Percentiles rank a stretch among this genome's conserved stretches.
These are phyloP conservation scores for Geosiphon pyriformis DNA, from an alignment of 192 early-diverging fungal species.

Conservation along the genomic window DNA sequence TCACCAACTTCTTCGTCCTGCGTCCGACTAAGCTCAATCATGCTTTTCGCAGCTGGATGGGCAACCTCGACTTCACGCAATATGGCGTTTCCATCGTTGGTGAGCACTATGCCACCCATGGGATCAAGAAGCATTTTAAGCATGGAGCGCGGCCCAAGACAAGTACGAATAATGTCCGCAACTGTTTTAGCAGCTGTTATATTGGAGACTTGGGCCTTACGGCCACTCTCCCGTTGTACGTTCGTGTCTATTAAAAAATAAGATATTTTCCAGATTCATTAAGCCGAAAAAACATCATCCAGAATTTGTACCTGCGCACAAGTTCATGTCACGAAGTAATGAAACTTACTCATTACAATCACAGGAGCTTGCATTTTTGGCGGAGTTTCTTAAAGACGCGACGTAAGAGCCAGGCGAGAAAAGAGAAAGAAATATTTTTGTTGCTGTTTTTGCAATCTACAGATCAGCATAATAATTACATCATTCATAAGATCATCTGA, in stretches of 20 bases:
- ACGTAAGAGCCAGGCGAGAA: too few relatives aligned
- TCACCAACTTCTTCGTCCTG: slow-evolving; percentile 99
- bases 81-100: slow-evolving; percentile 99
- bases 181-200: slow-evolving; percentile 98
- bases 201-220: slow-evolving; percentile 96
- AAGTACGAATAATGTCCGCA: slow-evolving; percentile 97
- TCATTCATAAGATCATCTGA: too few relatives aligned
- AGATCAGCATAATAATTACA: too few relatives aligned
- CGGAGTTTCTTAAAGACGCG: too few relatives aligned
- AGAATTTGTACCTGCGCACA: neutral
- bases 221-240: slow-evolving; percentile 91
- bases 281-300: too few relatives aligned
- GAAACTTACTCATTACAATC: slow-evolving; percentile 74
- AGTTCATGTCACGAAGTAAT: slow-evolving; percentile 1
- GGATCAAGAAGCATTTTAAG: slow-evolving; percentile 99
- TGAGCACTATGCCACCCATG: slow-evolving; percentile 98
- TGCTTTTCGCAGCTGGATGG: slow-evolving; percentile 99
- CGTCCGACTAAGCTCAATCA: slow-evolving; percentile 98
- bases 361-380: slow-evolving; percentile 76
- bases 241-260: slow-evolving; percentile 56
- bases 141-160: slow-evolving; percentile 97
- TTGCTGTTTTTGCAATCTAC: too few relatives aligned
- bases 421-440: too few relatives aligned
- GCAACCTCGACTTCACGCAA: slow-evolving; percentile 97
- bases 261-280: neutral